These are phyloP conservation scores for Microstegium vimineum DNA, from an alignment of 176 grass and related monocot species.

Conservation along the genomic window DNA sequence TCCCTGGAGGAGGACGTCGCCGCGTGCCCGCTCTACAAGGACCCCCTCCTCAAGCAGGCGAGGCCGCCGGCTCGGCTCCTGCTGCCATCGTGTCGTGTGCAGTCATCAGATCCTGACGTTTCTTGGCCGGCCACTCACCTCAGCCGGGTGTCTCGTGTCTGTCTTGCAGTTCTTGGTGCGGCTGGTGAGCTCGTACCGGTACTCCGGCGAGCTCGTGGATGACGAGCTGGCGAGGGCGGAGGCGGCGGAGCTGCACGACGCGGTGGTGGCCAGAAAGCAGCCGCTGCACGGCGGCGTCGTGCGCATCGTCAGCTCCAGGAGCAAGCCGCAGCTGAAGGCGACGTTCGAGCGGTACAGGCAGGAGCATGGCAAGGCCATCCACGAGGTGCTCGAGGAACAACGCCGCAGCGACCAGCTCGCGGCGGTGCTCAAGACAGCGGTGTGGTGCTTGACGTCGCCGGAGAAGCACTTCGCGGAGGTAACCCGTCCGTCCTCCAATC, in stretches of 20 bases:
- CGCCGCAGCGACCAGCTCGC: constrained; percentile 34
- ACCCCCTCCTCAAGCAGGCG: constrained; percentile 63
- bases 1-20: constrained; percentile 89
- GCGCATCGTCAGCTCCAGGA: constrained; percentile 64
- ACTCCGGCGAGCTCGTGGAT: constrained; percentile 48
- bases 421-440: constrained; percentile 51
- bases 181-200: constrained; percentile 67
- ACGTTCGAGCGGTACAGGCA: constrained; percentile 60
- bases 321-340: constrained; percentile 70
- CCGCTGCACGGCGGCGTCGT: constrained; percentile 50
- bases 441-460: constrained; percentile 70
- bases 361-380: constrained; percentile 52
- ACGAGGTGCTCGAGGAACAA: constrained; percentile 48
- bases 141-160: neutral
- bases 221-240: constrained; percentile 49
- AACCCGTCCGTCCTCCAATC: neutral
- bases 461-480: constrained; percentile 91
- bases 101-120: neutral
- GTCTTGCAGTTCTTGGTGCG: constrained; percentile 56
- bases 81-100: no score
- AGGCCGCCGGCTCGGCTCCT: neutral
- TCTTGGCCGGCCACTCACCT: neutral
- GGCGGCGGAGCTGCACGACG: constrained; percentile 46
- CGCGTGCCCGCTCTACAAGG: constrained; percentile 36
- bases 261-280: constrained; percentile 35